These are phyloP conservation scores for Scolecobasidium constrictum DNA, from an alignment of 2,329 filamentous ascomycete species.

Conservation along the genomic window DNA sequence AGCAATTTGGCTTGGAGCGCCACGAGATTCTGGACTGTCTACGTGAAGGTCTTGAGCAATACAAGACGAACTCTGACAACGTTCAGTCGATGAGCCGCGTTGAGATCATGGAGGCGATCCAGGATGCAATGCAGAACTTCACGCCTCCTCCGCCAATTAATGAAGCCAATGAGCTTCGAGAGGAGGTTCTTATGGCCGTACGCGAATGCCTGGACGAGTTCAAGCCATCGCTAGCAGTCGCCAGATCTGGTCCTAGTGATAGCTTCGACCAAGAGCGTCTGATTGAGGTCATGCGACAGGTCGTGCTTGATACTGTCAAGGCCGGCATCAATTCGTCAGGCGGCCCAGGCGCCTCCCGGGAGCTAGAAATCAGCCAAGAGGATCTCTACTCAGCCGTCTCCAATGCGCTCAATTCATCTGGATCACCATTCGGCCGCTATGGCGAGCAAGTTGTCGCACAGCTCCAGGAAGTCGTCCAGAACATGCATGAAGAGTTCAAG, in stretches of 20 bases:
- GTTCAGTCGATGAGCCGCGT: slow-evolving; percentile 57
- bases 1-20: slow-evolving; percentile 80
- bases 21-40: slow-evolving; percentile 84
- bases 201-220: slow-evolving; percentile 80
- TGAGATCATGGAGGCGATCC: slow-evolving; percentile 74
- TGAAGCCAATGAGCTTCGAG: slow-evolving; percentile 58
- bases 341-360: slow-evolving; percentile 25
- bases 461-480: slow-evolving; percentile 47
- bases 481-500: slow-evolving; percentile 57
- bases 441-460: slow-evolving; percentile 50
- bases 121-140: slow-evolving; percentile 77
- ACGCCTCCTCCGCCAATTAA: slow-evolving; percentile 61
- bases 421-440: slow-evolving; percentile 39
- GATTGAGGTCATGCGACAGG: slow-evolving; percentile 39
- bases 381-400: slow-evolving; percentile 49
- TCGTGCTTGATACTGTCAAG: slow-evolving; percentile 47
- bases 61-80: slow-evolving; percentile 40
- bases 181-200: slow-evolving; percentile 76
- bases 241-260: not conserved
- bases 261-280: slow-evolving; percentile 2
- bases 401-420: slow-evolving; percentile 42
- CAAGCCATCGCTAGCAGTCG: slow-evolving; percentile 38
- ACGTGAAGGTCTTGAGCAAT: slow-evolving; percentile 73
- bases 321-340: slow-evolving; percentile 40
- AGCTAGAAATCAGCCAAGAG: slow-evolving; percentile 37